A percentile compares a stretch with the other conserved stretches of the same genome.
phyloP scores from a whole-genome alignment of 192 early-diverging fungal genomes.

The Chytriomyces sp. region DNA sequence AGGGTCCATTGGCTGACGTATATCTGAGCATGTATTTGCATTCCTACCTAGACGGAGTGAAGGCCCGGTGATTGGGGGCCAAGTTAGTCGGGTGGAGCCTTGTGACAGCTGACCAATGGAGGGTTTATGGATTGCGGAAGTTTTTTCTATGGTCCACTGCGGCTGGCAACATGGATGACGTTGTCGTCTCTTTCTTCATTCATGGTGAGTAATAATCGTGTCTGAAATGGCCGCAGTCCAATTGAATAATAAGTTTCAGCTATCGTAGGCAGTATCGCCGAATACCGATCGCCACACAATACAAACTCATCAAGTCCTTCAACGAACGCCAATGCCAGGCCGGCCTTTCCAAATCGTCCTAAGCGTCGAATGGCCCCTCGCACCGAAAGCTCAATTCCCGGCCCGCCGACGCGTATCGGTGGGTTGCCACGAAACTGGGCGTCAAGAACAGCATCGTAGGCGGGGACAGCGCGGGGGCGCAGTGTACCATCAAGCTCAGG shows the following conservation, averaged over 20 bases:
- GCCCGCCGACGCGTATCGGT: conserved; percentile 23
- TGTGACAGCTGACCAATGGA: background rate
- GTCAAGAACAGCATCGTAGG: conserved; percentile 31
- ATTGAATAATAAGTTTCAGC: background rate
- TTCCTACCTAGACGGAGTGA: background rate
- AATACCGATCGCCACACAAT: background rate
- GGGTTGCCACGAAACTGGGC: conserved; percentile 27
- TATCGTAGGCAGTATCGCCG: background rate
- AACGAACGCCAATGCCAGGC: background rate
- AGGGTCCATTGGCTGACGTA: background rate
- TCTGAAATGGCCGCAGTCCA: too few relatives aligned
- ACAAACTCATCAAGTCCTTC: background rate
- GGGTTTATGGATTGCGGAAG: conserved; percentile 16
- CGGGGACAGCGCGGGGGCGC: conserved; percentile 41
- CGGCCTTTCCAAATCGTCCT: conserved; percentile 22
- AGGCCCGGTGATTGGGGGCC: background rate
- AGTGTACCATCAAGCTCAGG: conserved; percentile 31
- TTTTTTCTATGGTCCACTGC: background rate
- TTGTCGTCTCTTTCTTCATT: background rate
- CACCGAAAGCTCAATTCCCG: conserved; percentile 29
- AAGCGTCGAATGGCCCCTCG: conserved; percentile 33
- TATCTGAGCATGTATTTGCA: background rate
- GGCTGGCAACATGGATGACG: background rate
- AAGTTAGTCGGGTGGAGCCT: background rate
- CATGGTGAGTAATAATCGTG: background rate